Evolutionary conservation across 164 flowering plant genomes (phyloP), one percentile per base, ranked within the genome.

Genomic region (Tetrastigma voinierianum): DNA sequence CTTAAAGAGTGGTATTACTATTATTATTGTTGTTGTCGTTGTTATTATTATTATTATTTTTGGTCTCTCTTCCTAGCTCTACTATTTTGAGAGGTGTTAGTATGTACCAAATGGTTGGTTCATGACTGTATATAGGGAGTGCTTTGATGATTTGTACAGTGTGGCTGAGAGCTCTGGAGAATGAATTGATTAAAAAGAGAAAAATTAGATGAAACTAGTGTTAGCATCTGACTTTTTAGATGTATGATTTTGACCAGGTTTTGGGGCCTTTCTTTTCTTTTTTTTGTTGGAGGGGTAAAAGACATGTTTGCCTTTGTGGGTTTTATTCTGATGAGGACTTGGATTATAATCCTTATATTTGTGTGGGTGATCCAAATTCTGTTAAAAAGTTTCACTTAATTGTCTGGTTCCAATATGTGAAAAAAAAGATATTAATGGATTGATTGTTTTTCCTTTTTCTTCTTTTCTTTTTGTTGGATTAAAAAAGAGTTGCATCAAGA

Each of bases 111-210:
- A 57, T 52, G 55, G 53, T 61, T 68, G 66, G 54, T 46, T 56
- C 15, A 67, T 56, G 60, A 32, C 24, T 81, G 81, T 83, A 78
- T 64, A 81, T 79, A 76, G 72, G 25, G 66, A 24, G 71, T 63
- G 75, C 67, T 48, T 68, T 70, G 64, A 54, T 66, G 69, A 62
- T 65, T 72, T 84, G 84, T 84, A 83, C 73, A 84, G 78, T 45
- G 77, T 74, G 76, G 73, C 65, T 66, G 63, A 75, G 72, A 53
- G 52, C 52, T 19, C 52, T 62, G 48, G 53, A 52, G 70, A 61
- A 59, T 49, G 52, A n/a, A 32, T 25, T 25, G 21, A 10, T 14
- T 23, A 60, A 67, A 21, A 44, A 24, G 11, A 40, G 57, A 40
- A 55, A 44, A 15, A 66, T 17, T 61, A 46, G 58, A 44, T 44